Evolutionary conservation across 768 basidiomycete genomes (phyloP), one percentile per base, ranked within the genome.

Genomic region (Termitomyces sp.): DNA sequence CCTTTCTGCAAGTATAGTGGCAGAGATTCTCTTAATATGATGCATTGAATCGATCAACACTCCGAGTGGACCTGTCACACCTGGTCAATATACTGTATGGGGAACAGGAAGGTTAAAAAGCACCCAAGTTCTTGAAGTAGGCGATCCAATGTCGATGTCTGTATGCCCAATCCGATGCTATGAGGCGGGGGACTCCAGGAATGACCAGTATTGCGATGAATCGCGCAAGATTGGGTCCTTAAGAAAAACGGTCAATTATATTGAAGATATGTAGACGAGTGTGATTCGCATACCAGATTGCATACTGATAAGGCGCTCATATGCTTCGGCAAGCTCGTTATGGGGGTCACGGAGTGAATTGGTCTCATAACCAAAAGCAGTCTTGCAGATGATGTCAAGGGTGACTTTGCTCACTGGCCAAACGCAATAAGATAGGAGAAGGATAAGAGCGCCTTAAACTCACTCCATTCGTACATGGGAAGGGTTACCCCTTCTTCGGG

Each of bases 361-460:
- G 7, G 79, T 59, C 37, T 69, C 65, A 62, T 82, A 82, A 12
- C 77, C 78, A 53, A 82, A 80, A 0, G 78, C 79, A 10, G 81
- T 77, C 7, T 71, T 71, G 65, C 79, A 81, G 44, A 82, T 81
- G 53, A 82, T 79, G 59, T 82, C 80, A 8, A 83, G 71, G 0
- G 81, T 81, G 0, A 75, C 77, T 68, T 79, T 81, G 61, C 76
- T 76, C 74, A 80, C 79, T 81, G 46, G 1, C 17, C 38, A 34
- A 19, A 38, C 34, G 12, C 34, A 12, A 23, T 53, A 17, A 35
- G 29, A 41, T 8, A n/a, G 55, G 35, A 32, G 35, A 11, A 25
- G 3, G 7, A 14, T 27, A 11, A 14, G n/a, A 19, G 57, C 10
- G 35, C n/a, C 27, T 31, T 9, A 12, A 31, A 73, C 78, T 23